Conservation (phyloP, 768 basidiomycete genomes). For the Tylopilus intermedius region DNA sequence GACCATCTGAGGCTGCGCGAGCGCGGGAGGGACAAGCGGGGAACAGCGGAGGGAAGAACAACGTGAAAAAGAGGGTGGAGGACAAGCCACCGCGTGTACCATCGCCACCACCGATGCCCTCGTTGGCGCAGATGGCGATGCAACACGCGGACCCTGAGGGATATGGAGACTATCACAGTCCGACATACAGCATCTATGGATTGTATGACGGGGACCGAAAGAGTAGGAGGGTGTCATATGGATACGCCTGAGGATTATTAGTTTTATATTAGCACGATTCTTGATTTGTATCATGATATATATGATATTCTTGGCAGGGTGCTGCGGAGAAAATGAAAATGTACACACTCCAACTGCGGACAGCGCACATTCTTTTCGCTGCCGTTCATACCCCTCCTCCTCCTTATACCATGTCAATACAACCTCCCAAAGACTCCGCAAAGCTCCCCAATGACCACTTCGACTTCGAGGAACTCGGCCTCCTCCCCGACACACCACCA, state of each 20-base stretch:
- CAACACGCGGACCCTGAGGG: constrained; percentile 57
- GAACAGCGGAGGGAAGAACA: constrained; percentile 16
- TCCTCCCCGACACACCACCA: constrained; percentile 34
- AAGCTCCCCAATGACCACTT: constrained; percentile 34
- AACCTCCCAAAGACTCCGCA: constrained; percentile 10
- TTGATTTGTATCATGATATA: constrained; percentile 3
- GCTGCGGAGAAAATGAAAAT: constrained; percentile 19
- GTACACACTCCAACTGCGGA: constrained; percentile 6
- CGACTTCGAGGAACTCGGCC: constrained; percentile 43
- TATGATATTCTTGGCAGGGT: neutral
- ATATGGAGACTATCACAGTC: constrained; percentile 66
- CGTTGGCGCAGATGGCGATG: constrained; percentile 69
- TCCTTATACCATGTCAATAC: constrained; percentile 17
- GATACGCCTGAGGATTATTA: constrained; percentile 13
- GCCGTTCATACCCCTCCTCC: constrained; percentile 9
- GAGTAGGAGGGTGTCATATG: constrained; percentile 34
- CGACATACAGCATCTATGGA: constrained; percentile 80
- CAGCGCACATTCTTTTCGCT: constrained; percentile 2
- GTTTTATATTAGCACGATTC: neutral
- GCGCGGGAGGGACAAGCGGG: constrained; percentile 26
- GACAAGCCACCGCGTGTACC: constrained; percentile 77
- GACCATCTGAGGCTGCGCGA: constrained; percentile 20
- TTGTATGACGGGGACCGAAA: constrained; percentile 63
- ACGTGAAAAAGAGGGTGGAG: constrained; percentile 34
- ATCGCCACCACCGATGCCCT: constrained; percentile 69